A percentile compares a stretch with the other conserved stretches of the same genome.
Conservation (phyloP, 2,329 filamentous ascomycete genomes). For the Apiospora phragmitis region DNA sequence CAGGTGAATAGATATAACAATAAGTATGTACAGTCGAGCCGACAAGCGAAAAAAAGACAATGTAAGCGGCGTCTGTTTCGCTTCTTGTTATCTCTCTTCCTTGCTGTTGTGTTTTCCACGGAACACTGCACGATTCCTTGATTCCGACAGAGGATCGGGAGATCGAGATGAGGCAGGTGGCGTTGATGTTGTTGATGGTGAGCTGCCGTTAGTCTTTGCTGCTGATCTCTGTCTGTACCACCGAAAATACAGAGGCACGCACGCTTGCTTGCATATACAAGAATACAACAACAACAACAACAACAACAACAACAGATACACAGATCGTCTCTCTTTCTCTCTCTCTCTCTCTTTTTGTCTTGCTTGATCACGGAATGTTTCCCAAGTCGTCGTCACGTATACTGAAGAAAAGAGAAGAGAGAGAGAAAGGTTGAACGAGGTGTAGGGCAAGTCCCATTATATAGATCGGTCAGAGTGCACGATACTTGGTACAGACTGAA, state of each 20-base stretch:
- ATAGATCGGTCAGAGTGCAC: constrained; percentile 4
- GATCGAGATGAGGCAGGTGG: constrained; percentile 5
- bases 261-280: not conserved
- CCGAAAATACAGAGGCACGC: not conserved
- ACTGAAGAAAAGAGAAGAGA: not conserved
- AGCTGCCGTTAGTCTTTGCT: not conserved
- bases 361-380: not conserved
- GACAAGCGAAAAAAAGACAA: not conserved
- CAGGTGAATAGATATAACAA: constrained; percentile 6
- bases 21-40: constrained; percentile 7
- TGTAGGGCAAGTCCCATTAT: not conserved
- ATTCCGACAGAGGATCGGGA: not conserved
- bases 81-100: not conserved
- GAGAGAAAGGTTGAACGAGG: not conserved
- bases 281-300: not conserved
- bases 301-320: not conserved
- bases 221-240: not conserved
- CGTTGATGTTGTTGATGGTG: not conserved
- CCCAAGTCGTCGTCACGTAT: not conserved
- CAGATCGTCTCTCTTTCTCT: not conserved
- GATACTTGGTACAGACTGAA: not conserved
- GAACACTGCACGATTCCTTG: not conserved
- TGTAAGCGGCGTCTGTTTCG: not conserved
- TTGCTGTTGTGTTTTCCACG: not conserved
- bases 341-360: not conserved